Conservation (phyloP, 495 filamentous ascomycete species). For the Neurospora cerealis region DNA sequence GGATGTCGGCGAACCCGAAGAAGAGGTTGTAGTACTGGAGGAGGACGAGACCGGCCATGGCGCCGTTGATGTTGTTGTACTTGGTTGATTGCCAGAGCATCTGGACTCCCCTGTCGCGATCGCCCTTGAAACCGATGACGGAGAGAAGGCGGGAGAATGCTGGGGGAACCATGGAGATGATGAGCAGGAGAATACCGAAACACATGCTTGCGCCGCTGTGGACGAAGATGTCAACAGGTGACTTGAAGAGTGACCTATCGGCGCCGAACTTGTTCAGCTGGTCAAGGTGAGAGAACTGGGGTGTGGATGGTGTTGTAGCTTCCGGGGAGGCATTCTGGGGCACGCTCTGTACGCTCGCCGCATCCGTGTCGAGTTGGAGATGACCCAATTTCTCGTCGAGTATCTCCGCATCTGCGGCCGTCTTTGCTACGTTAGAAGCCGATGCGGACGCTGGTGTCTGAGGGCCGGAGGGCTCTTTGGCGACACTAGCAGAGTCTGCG, state of each 20-base stretch:
- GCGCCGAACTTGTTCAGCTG: conserved; percentile 15
- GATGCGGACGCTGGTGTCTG: conserved; percentile 18
- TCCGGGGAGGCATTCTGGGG: not conserved
- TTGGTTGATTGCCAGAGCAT: conserved; percentile 92
- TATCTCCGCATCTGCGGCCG: not conserved
- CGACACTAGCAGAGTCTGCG: conserved; percentile 20
- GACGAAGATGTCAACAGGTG: conserved; percentile 73
- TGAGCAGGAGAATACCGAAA: conserved; percentile 73
- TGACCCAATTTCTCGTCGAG: conserved; percentile 15
- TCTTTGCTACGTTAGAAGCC: conserved; percentile 8
- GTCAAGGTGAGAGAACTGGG: not conserved
- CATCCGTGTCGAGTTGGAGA: not conserved
- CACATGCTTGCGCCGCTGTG: conserved; percentile 83
- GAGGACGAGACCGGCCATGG: conserved; percentile 71
- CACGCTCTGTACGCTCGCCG: not conserved
- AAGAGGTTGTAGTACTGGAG: conserved; percentile 84
- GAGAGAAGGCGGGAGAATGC: conserved; percentile 74
- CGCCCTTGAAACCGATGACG: conserved; percentile 86
- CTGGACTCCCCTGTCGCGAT: conserved; percentile 68
- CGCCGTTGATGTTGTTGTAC: conserved; percentile 82
- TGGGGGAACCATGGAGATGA: conserved; percentile 86
- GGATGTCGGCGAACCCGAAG: conserved; percentile 77
- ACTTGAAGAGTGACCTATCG: conserved; percentile 46
- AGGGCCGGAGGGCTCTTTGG: conserved; percentile 17
- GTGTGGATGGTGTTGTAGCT: not conserved